These are phyloP conservation scores for Hypoxylon sp. DNA, from an alignment of 2,329 filamentous ascomycete genomes.

Conservation along the genomic window DNA sequence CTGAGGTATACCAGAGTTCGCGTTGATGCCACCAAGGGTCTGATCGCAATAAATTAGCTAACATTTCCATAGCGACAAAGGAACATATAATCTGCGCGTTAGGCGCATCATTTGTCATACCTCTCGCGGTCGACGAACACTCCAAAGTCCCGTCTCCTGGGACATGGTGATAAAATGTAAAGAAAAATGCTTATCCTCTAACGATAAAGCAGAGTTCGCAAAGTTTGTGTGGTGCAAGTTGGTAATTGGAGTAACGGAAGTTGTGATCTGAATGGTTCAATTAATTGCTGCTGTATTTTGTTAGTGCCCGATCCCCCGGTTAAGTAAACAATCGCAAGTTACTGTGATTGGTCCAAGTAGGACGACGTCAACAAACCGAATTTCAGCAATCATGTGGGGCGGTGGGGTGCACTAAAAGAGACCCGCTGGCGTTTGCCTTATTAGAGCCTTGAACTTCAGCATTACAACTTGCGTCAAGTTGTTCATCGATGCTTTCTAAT, in stretches of 20 bases:
- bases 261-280: conserved; percentile 27
- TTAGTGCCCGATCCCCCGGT: conserved; percentile 35
- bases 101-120: conserved; percentile 65
- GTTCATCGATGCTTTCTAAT: background rate
- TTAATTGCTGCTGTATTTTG: conserved; percentile 11
- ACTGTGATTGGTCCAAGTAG: conserved; percentile 45
- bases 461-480: background rate
- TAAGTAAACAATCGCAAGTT: conserved; percentile 52
- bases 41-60: conserved; percentile 57
- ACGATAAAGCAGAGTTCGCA: conserved; percentile 15
- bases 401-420: conserved; percentile 10
- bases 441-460: background rate
- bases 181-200: conserved; percentile 18
- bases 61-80: conserved; percentile 36
- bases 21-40: conserved; percentile 89
- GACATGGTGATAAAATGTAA: conserved; percentile 73
- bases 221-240: conserved; percentile 28
- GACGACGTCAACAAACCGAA: conserved; percentile 44
- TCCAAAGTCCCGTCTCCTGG: conserved; percentile 90
- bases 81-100: conserved; percentile 3
- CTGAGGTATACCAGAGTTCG: conserved; percentile 88
- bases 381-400: conserved; percentile 22
- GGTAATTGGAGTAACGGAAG: conserved; percentile 40
- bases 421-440: background rate
- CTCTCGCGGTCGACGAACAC: conserved; percentile 91